Percentiles rank a stretch among this genome's conserved stretches.
Conservation (phyloP, 2,329 filamentous ascomycete genomes). For the Hypomyces perniciosus region DNA sequence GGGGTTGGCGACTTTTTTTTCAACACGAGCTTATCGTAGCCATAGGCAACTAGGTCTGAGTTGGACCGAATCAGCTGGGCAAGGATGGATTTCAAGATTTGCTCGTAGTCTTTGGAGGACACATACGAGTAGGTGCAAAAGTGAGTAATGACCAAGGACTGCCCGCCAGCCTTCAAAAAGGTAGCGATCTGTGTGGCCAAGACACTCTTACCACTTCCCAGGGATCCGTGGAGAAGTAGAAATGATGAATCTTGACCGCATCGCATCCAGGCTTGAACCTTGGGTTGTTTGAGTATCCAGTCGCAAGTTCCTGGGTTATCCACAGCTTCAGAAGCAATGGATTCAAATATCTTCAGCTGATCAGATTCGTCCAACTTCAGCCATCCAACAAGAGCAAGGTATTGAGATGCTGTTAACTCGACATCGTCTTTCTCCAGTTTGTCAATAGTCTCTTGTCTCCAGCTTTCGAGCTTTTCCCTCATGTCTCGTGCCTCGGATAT, state of each 20-base stretch:
- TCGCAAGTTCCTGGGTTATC: constrained; percentile 26
- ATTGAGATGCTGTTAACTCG: background rate
- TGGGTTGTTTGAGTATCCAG: constrained; percentile 27
- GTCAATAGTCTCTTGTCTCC: constrained; percentile 3
- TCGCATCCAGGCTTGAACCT: constrained; percentile 23
- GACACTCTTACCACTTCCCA: constrained; percentile 33
- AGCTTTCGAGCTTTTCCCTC: background rate
- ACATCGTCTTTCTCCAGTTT: background rate
- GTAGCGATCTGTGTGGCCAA: constrained; percentile 23
- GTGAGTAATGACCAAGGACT: constrained; percentile 23
- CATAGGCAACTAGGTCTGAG: constrained; percentile 19
- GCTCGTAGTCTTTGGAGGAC: constrained; percentile 27
- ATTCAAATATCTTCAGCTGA: constrained; percentile 25
- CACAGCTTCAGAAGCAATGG: constrained; percentile 17
- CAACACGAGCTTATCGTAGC: constrained; percentile 17
- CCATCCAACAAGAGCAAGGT: constrained; percentile 19
- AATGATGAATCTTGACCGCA: constrained; percentile 15
- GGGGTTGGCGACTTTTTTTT: background rate
- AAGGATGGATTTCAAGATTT: constrained; percentile 27
- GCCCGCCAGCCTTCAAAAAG: constrained; percentile 19
- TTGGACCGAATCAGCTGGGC: constrained; percentile 22
- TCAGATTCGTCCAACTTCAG: constrained; percentile 27
- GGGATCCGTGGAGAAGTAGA: constrained; percentile 29
- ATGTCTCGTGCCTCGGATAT: background rate
- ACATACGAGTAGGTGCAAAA: constrained; percentile 29